Evolutionary conservation across 495 filamentous ascomycete species (phyloP).

Genomic region (Talaromyces trachyspermus): DNA sequence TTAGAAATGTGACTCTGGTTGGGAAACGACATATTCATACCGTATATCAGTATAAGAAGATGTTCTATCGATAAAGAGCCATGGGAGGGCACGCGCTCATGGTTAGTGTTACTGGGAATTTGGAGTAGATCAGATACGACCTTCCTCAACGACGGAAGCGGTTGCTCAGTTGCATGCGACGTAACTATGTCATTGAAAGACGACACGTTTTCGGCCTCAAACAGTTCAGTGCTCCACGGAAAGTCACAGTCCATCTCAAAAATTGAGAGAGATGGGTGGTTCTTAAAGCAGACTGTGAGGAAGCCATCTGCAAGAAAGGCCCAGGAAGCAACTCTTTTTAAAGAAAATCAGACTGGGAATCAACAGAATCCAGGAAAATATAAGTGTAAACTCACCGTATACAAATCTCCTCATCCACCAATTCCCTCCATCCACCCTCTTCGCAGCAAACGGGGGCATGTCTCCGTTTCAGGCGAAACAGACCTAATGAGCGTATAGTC

Average conservation of each 20-base stretch:
- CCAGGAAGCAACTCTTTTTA: constrained; percentile 26
- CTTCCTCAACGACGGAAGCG: constrained; percentile 22
- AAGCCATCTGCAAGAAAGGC: constrained; percentile 33
- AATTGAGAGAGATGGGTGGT: constrained; percentile 25
- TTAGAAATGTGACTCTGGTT: neutral
- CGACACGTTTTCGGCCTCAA: constrained; percentile 27
- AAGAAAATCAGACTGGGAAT: no score
- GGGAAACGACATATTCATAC: constrained; percentile 11
- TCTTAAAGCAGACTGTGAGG: constrained; percentile 34
- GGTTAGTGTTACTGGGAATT: constrained; percentile 4
- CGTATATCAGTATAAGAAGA: constrained; percentile 30
- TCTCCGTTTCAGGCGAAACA: constrained; percentile 23
- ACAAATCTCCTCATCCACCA: constrained; percentile 29
- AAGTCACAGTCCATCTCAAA: constrained; percentile 34
- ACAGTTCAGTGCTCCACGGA: constrained; percentile 29
- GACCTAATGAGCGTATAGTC: constrained; percentile 25
- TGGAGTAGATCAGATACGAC: constrained; percentile 22
- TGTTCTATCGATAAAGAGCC: constrained; percentile 26
- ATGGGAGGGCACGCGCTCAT: constrained; percentile 16
- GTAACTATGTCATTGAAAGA: constrained; percentile 20
- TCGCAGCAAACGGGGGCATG: constrained; percentile 14
- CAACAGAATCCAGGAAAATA: neutral
- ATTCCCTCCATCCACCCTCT: constrained; percentile 18
- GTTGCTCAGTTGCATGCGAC: constrained; percentile 2
- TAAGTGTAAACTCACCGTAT: constrained; percentile 21